Percentiles rank a stretch among this genome's conserved stretches.
Evolutionary conservation across 129 eudicot species (phyloP).

Genomic region (carrot (Daucus carota)): DH1_v3.0 NC_030381.2:46996501-46997000

Average conservation of each 20-base stretch:
- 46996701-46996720: constrained; percentile 19
- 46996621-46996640: constrained; percentile 11
- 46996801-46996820: not conserved
- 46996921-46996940: not conserved
- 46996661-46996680: constrained; percentile 17
- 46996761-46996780: not conserved
- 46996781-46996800: not conserved
- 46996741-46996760: not conserved
- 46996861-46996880: not conserved
- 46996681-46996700: constrained; percentile 17
- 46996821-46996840: not conserved
- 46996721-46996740: constrained; percentile 13
- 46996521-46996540: constrained; percentile 27
- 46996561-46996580: constrained; percentile 31
- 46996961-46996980: not conserved
- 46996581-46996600: constrained; percentile 22
- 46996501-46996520: constrained; percentile 31
- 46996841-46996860: not conserved
- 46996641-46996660: constrained; percentile 10
- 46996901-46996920: not conserved
- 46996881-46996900: not conserved
- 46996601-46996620: constrained; percentile 13
- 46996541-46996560: constrained; percentile 20
- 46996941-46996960: not conserved
- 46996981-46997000: not conserved